phyloP scores from a whole-genome alignment of 2,329 filamentous ascomycete species.

The Aspergillus fischeri region DNA sequence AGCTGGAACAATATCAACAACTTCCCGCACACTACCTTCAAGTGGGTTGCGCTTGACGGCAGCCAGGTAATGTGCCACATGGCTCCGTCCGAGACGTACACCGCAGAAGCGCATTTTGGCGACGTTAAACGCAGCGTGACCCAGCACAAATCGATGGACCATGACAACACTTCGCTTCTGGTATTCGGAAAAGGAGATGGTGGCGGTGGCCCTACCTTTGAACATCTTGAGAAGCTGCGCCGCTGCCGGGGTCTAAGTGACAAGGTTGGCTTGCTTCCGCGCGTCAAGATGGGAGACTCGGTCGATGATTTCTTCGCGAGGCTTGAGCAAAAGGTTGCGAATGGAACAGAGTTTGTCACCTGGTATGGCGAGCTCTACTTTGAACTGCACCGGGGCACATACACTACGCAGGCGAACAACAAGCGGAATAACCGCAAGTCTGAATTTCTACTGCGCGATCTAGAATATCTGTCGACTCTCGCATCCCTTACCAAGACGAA shows the following conservation, averaged over 20 bases:
- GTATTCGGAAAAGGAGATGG: constrained; percentile 97
- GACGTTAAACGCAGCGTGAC: constrained; percentile 85
- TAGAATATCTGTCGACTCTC: constrained; percentile 83
- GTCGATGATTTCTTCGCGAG: constrained; percentile 93
- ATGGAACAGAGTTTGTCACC: constrained; percentile 71
- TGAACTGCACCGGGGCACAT: constrained; percentile 92
- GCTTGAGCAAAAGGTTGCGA: constrained; percentile 70
- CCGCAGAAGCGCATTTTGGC: constrained; percentile 87
- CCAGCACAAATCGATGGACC: constrained; percentile 93
- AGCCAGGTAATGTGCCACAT: constrained; percentile 98
- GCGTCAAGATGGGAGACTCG: constrained; percentile 80
- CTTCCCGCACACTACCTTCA: constrained; percentile 98
- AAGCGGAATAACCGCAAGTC: constrained; percentile 88
- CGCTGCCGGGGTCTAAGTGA: constrained; percentile 90
- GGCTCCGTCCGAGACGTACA: constrained; percentile 94
- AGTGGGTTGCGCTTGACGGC: constrained; percentile 94
- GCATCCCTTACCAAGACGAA: constrained; percentile 66
- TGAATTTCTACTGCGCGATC: constrained; percentile 78
- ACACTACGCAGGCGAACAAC: constrained; percentile 96
- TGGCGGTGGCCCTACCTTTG: constrained; percentile 88
- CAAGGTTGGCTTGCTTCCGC: constrained; percentile 74
- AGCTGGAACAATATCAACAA: constrained; percentile 99
- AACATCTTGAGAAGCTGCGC: constrained; percentile 90
- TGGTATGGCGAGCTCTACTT: constrained; percentile 99
- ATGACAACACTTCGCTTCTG: constrained; percentile 83